Percentiles rank a stretch among this genome's conserved stretches.
Evolutionary conservation across 2,329 filamentous ascomycete species (phyloP).

Genomic region (Cladosporium sp.): DNA sequence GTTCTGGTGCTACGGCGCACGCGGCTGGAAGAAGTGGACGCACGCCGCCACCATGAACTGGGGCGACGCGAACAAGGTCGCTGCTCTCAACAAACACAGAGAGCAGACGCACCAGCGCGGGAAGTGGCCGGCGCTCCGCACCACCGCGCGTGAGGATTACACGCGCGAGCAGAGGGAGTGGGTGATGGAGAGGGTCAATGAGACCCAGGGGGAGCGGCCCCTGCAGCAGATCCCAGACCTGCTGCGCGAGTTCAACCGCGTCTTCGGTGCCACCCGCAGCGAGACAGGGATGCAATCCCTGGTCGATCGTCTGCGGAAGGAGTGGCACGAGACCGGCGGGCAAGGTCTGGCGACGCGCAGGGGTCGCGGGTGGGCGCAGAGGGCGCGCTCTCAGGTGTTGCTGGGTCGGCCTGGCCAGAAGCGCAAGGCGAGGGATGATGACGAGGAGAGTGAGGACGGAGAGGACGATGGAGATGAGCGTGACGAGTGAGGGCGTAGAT

Average conservation of each 20-base stretch:
- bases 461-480: background rate
- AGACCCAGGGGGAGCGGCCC: background rate
- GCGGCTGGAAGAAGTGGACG: slow-evolving; percentile 1
- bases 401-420: background rate
- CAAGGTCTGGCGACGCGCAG: background rate
- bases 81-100: slow-evolving; percentile 5
- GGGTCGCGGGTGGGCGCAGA: background rate
- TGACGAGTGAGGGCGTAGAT: background rate
- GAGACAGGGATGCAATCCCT: background rate
- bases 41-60: slow-evolving; percentile 1
- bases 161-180: background rate
- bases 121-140: background rate
- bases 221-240: background rate
- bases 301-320: slow-evolving; percentile 7
- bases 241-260: background rate
- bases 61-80: background rate
- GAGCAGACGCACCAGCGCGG: slow-evolving; percentile 4
- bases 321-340: background rate
- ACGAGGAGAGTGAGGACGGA: background rate
- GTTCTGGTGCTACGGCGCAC: background rate
- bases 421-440: background rate
- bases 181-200: background rate
- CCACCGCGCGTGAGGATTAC: background rate
- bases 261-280: background rate
- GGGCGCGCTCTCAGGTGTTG: background rate